Base-by-base conservation (phyloP, 2,329 filamentous ascomycete species). In the Apiospora kogelbergensis region DNA sequence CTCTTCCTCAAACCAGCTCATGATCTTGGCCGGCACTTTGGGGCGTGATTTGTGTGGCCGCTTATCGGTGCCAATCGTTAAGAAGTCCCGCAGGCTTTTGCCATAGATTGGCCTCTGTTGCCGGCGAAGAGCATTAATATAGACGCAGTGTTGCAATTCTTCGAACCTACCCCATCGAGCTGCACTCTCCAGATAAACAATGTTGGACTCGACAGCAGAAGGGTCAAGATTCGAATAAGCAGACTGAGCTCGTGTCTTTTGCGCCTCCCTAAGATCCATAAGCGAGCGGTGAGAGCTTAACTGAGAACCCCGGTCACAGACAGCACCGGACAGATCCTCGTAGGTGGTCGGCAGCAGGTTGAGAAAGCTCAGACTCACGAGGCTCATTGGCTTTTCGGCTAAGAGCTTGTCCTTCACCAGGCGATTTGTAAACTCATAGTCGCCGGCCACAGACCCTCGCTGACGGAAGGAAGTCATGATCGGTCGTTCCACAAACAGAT, bases 401-500 rank as follows among this genome's bases (percentile, higher is more conserved):
- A 93, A 81, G 7, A 97, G 79, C 20, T 87, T 87, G 66, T 85
- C 86, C 24, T 92, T 88, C 57, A 98, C 83, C 33, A 93, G 84
- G 2, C 88, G 82, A 71, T 97, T 93, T 41, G 91, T 92, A 67
- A 88, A 84, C 73, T 91, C 90, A 75, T 91, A 98, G 44, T 92
- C 89, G 2, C 91, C 89, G 10, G 90, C 84, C 2, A 94, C 90
- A 2, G 95, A 97, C 72, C 86, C 91, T 33, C 89, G 86, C 92
- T 98, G 97, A 3, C 94, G 93, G 79, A 98, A 97, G 1, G 96
- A 98, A 0, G 95, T 99, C 81, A 97, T 96, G 75, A 99, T 98
- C 0, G 94, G 95, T 20, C 96, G 90, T 70, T 97, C 97, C 74
- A 98, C 93, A 76, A 99, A 99, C 10, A 99, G 86, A 80, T 99